phyloP scores from a whole-genome alignment of 495 filamentous ascomycete species.

The Margaritispora aquatica region DNA sequence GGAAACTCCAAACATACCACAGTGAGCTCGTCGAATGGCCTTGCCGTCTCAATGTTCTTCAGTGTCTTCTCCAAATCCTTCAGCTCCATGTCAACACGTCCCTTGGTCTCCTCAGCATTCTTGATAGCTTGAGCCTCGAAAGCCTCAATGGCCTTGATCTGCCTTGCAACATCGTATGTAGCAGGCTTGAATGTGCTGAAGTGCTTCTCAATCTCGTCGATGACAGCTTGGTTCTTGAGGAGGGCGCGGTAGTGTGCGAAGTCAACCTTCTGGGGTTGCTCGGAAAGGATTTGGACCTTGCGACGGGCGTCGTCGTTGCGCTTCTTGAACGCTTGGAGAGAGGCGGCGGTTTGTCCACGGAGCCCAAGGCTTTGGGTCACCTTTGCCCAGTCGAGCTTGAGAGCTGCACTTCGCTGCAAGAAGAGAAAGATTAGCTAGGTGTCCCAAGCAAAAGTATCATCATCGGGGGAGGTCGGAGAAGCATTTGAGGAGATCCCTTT shows the following conservation, averaged over 20 bases:
- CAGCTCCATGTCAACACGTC: slow-evolving; percentile 88
- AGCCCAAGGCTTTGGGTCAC: slow-evolving; percentile 88
- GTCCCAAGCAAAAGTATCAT: neutral
- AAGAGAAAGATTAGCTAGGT: slow-evolving; percentile 18
- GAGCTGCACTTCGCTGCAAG: slow-evolving; percentile 87
- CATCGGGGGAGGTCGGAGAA: slow-evolving; percentile 4
- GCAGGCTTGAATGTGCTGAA: slow-evolving; percentile 84
- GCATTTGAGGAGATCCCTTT: neutral
- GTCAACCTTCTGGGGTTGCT: slow-evolving; percentile 79
- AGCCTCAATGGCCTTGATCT: slow-evolving; percentile 94
- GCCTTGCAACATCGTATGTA: slow-evolving; percentile 82
- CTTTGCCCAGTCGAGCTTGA: slow-evolving; percentile 98
- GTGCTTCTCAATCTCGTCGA: slow-evolving; percentile 95
- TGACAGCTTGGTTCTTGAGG: slow-evolving; percentile 89
- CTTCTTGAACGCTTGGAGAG: slow-evolving; percentile 96
- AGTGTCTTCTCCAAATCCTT: slow-evolving; percentile 87
- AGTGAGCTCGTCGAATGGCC: slow-evolving; percentile 95
- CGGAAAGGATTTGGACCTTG: slow-evolving; percentile 71
- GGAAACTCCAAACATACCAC: slow-evolving; percentile 62
- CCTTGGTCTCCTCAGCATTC: slow-evolving; percentile 94
- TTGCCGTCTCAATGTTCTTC: slow-evolving; percentile 91
- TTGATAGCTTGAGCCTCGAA: slow-evolving; percentile 96
- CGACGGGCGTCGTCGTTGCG: slow-evolving; percentile 98
- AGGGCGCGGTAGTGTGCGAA: slow-evolving; percentile 84
- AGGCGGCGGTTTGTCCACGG: slow-evolving; percentile 83